These are phyloP conservation scores for Phyllosticta citribraziliensis DNA, from an alignment of 2,329 filamentous ascomycete species.

Conservation along the genomic window DNA sequence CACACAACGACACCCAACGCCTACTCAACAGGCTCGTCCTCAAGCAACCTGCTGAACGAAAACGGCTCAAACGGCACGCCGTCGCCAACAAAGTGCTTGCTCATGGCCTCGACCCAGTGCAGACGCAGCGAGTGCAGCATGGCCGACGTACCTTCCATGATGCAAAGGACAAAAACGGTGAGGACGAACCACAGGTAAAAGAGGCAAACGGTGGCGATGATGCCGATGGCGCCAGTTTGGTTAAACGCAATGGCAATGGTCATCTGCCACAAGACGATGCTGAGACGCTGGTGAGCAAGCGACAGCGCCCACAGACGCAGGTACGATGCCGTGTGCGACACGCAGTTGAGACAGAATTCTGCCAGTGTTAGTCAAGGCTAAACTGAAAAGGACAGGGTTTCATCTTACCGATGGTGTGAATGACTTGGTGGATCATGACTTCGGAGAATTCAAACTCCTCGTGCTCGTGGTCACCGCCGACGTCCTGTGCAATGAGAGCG, in stretches of 20 bases:
- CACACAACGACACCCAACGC: not conserved
- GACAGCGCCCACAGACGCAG: slow-evolving; percentile 97
- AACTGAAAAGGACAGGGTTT: not conserved
- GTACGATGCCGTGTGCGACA: slow-evolving; percentile 97
- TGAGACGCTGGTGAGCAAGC: slow-evolving; percentile 94
- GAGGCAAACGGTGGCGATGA: slow-evolving; percentile 69
- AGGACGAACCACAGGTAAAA: slow-evolving; percentile 90
- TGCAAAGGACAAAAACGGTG: slow-evolving; percentile 68
- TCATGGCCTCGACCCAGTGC: slow-evolving; percentile 97
- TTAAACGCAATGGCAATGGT: slow-evolving; percentile 71
- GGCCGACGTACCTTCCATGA: slow-evolving; percentile 93
- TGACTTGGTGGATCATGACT: slow-evolving; percentile 97
- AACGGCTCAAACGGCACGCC: slow-evolving; percentile 81
- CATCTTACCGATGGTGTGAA: slow-evolving; percentile 86
- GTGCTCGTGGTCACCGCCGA: slow-evolving; percentile 63
- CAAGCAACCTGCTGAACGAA: slow-evolving; percentile 72
- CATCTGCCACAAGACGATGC: slow-evolving; percentile 93
- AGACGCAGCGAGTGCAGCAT: slow-evolving; percentile 89
- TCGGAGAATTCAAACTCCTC: slow-evolving; percentile 97
- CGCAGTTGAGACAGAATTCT: slow-evolving; percentile 99
- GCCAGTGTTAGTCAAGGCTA: not conserved
- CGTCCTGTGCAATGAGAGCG: slow-evolving; percentile 81
- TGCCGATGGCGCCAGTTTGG: slow-evolving; percentile 55
- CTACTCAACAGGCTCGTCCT: slow-evolving; percentile 55
- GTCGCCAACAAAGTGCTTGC: slow-evolving; percentile 89